Conservation (phyloP, 805 yeast genomes). For the Yarrowia keelungensis region DNA sequence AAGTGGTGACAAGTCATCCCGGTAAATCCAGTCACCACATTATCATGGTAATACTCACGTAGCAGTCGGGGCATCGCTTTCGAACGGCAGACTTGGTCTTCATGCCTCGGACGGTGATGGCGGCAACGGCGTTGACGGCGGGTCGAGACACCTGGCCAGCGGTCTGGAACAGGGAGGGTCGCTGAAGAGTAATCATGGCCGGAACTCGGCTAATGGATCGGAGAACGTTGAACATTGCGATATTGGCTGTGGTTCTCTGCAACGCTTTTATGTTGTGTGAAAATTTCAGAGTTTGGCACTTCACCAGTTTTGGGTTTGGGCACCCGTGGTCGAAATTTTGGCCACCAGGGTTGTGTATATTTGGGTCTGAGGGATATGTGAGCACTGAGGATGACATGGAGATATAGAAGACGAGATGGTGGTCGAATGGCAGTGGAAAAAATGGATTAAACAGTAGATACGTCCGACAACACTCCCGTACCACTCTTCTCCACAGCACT, state of each 20-base stretch:
- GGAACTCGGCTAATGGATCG: constrained; percentile 38
- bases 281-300: constrained; percentile 19
- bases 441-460: neutral
- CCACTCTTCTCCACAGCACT: too few relatives aligned
- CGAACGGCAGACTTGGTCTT: constrained; percentile 92
- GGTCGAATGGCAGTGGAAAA: neutral
- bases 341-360: constrained; percentile 36
- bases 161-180: constrained; percentile 24
- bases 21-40: neutral
- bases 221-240: constrained; percentile 35
- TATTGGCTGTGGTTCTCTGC: constrained; percentile 6
- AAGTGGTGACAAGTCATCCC: too few relatives aligned
- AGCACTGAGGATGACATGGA: neutral
- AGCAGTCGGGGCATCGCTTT: constrained; percentile 91
- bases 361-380: constrained; percentile 19
- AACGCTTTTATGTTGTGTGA: constrained; percentile 35
- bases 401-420: too few relatives aligned
- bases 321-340: constrained; percentile 3
- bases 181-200: constrained; percentile 35
- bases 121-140: constrained; percentile 26
- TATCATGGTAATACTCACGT: constrained; percentile 50
- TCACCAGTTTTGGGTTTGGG: neutral
- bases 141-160: constrained; percentile 39
- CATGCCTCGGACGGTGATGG: constrained; percentile 65
- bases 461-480: neutral